Conservation (phyloP, 441 rosid species). For the Aquilaria agallochum region DNA sequence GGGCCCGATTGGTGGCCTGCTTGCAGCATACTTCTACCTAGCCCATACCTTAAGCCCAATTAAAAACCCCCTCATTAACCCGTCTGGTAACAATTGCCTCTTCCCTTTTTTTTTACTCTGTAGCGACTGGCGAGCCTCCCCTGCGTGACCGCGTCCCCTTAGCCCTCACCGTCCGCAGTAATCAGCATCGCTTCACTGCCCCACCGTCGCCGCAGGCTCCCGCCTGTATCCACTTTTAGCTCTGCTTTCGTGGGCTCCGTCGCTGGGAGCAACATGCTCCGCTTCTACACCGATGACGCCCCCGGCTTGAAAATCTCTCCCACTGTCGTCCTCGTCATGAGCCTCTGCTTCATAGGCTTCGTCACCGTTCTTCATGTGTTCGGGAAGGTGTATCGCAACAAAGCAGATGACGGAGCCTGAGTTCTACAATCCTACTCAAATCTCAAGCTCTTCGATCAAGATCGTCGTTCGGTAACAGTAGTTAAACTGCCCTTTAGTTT, state of each 20-base stretch:
- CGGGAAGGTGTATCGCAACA: conserved; percentile 77
- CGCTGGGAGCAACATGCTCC: conserved; percentile 63
- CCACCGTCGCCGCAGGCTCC: conserved; percentile 56
- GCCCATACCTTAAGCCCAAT: too few species aligned
- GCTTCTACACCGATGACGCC: conserved; percentile 89
- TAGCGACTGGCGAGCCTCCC: too few species aligned
- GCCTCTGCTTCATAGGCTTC: conserved; percentile 90
- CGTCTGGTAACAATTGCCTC: too few species aligned
- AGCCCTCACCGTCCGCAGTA: too few species aligned
- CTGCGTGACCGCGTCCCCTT: too few species aligned
- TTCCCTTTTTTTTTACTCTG: too few species aligned
- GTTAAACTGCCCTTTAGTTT: conserved; percentile 7
- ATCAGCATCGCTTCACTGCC: too few species aligned
- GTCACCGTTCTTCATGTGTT: conserved; percentile 87
- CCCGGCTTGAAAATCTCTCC: conserved; percentile 92
- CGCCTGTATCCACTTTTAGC: conserved; percentile 29
- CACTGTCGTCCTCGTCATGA: conserved; percentile 84
- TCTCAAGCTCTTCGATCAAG: not conserved
- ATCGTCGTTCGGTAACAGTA: not conserved
- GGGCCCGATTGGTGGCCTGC: too few species aligned
- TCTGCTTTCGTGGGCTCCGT: conserved; percentile 19
- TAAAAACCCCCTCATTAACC: too few species aligned
- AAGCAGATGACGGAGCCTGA: conserved; percentile 39
- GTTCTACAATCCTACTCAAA: not conserved
- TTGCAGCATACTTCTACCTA: too few species aligned